phyloP scores from a whole-genome alignment of 345 rosid species.

The Eutrema japonicum region DNA sequence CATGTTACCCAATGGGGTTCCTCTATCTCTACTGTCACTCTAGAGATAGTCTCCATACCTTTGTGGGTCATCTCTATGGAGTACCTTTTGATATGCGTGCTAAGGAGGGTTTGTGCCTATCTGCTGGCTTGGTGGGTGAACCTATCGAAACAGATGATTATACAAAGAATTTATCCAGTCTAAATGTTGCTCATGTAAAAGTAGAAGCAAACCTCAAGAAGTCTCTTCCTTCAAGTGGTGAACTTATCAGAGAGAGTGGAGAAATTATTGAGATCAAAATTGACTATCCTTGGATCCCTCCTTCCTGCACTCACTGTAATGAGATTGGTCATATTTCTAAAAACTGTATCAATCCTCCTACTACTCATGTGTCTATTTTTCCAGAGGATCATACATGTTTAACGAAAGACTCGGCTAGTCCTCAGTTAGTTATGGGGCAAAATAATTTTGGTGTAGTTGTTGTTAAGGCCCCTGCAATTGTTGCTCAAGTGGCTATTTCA shows the following conservation, averaged over 20 bases:
- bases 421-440: no score
- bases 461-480: no score
- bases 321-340: no score
- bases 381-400: no score
- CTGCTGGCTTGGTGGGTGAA: background rate
- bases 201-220: background rate
- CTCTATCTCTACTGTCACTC: no score
- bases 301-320: background rate
- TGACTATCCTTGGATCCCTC: background rate
- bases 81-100: background rate
- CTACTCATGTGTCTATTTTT: no score
- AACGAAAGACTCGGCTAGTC: no score
- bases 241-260: no score
- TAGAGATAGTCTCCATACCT: background rate
- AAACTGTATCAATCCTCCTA: background rate
- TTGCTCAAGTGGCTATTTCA: no score
- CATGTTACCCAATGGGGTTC: background rate
- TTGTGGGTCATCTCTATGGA: background rate
- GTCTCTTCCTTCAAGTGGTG: background rate
- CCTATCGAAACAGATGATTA: background rate
- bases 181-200: background rate
- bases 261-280: no score
- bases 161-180: background rate
- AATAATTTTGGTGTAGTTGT: no score
- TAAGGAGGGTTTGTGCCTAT: background rate